Conservation (phyloP, 2,329 filamentous ascomycete genomes). For the Dendryphion nanum region DNA sequence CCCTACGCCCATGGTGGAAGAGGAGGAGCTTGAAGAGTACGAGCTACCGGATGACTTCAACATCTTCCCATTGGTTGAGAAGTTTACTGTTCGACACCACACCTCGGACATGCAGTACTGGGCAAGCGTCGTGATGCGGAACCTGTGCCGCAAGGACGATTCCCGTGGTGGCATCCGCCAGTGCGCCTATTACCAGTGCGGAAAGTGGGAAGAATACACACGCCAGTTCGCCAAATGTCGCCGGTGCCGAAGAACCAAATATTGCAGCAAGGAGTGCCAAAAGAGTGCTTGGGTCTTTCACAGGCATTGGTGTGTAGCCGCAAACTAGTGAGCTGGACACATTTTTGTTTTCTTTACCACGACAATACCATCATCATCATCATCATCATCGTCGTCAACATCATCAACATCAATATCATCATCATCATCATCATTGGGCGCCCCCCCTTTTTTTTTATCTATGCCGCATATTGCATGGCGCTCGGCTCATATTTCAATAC, state of each 20-base stretch:
- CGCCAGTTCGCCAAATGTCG: slow-evolving; percentile 98
- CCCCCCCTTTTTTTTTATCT: slow-evolving; percentile 35
- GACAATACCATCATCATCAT: slow-evolving; percentile 22
- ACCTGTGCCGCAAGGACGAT: slow-evolving; percentile 97
- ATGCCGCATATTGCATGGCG: slow-evolving; percentile 43
- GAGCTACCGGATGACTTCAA: slow-evolving; percentile 92
- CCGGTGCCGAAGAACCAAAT: slow-evolving; percentile 92
- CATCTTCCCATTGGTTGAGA: slow-evolving; percentile 96
- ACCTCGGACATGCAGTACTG: slow-evolving; percentile 99
- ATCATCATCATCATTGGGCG: slow-evolving; percentile 30
- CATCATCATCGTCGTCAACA: slow-evolving; percentile 13
- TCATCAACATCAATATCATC: slow-evolving; percentile 14
- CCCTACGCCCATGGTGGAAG: slow-evolving; percentile 47
- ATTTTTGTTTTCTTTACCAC: slow-evolving; percentile 18
- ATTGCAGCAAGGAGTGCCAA: slow-evolving; percentile 99
- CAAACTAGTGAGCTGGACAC: slow-evolving; percentile 44
- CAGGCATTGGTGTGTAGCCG: slow-evolving; percentile 92
- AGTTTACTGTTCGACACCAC: slow-evolving; percentile 94
- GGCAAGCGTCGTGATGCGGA: slow-evolving; percentile 98
- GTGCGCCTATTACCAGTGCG: slow-evolving; percentile 96
- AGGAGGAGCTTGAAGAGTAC: slow-evolving; percentile 81
- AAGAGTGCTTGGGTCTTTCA: slow-evolving; percentile 99
- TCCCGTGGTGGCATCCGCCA: slow-evolving; percentile 90
- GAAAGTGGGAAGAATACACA: slow-evolving; percentile 96
- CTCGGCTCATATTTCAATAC: slow-evolving; percentile 35